Base-by-base conservation (phyloP, 202 grass and related monocot species). In the Setaria italica region DNA sequence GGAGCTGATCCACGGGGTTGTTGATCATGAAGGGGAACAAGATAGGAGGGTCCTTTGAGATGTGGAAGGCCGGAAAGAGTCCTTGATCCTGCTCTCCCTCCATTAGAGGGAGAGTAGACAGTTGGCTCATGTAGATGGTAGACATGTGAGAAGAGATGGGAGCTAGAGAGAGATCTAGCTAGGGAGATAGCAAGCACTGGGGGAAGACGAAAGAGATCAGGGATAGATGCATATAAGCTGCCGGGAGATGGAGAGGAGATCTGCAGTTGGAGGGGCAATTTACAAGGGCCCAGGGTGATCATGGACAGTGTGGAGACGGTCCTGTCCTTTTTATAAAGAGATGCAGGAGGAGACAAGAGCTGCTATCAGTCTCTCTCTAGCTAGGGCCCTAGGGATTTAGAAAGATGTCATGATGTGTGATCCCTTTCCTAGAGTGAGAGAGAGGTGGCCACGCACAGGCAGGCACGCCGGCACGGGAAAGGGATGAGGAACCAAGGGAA, bases 91-190 rank as follows among this genome's bases (percentile, higher is more conserved):
- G 87, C 78, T 88, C 85, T 85, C 91, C 90, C 75, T 94, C 90
- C 78, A 80, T 80, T 67, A 91, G 75, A 85, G 90, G 89, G 76
- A 96, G 60, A 81, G 85, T 87, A 79, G 89, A 80, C 33, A 91
- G 63, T 54, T 99, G 93, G 62, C 83, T 96, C 91, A 99, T 92
- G 86, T 92, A 92, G 88, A 92, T 86, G 45, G 87, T 85, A 78
- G 91, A 92, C 92, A 97, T 95, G 51, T 48, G 75, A 68, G 45
- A 80, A 25, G 7, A 30, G 3, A 8, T 4, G 6, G 39, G 48
- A 74, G 53, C 45, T 63, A 54, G 64, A 62, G 70, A 77, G 42
- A 78, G 60, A 80, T 54, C 65, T 54, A 41, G 17, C 74, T 74
- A 79, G 30, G 45, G 47, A 78, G 49, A 48, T 74, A 72, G 42